A percentile compares a stretch with the other conserved stretches of the same genome.
Evolutionary conservation across 345 rosid genomes (phyloP).

Genomic region (Theobroma cacao): DNA sequence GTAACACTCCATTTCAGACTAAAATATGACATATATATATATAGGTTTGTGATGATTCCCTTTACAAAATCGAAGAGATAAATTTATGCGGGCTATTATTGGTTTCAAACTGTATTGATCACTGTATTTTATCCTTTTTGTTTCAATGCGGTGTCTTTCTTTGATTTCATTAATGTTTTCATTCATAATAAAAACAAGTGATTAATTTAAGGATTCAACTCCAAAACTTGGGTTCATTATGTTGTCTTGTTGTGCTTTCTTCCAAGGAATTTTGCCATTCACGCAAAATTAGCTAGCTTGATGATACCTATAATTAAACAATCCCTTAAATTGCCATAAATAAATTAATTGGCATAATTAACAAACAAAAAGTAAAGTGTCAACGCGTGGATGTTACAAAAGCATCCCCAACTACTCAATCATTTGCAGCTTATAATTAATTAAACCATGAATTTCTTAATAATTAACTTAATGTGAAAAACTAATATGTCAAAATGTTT

Average conservation of each 20-base stretch:
- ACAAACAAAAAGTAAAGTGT: neutral
- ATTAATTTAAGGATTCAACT: neutral
- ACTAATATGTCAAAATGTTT: neutral
- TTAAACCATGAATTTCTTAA: neutral
- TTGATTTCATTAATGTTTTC: neutral
- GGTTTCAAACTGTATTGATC: neutral
- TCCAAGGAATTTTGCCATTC: neutral
- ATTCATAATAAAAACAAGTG: neutral
- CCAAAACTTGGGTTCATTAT: neutral
- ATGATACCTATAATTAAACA: neutral
- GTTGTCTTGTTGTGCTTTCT: neutral
- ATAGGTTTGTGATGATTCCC: neutral
- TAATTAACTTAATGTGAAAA: neutral
- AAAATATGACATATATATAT: neutral
- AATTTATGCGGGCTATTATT: no score
- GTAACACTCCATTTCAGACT: neutral
- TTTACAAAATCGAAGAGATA: neutral
- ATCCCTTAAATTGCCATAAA: neutral
- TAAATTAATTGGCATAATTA: neutral
- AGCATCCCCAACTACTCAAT: constrained; percentile 37
- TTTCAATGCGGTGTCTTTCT: neutral
- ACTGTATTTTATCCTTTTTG: no score
- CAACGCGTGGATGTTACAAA: constrained; percentile 13
- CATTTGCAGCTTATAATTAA: constrained; percentile 21
- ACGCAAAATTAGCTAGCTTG: neutral